A percentile compares a stretch with the other conserved stretches of the same genome.
These are phyloP conservation scores for Populus euphratica DNA, from an alignment of 345 rosid species.

Conservation along the genomic window DNA sequence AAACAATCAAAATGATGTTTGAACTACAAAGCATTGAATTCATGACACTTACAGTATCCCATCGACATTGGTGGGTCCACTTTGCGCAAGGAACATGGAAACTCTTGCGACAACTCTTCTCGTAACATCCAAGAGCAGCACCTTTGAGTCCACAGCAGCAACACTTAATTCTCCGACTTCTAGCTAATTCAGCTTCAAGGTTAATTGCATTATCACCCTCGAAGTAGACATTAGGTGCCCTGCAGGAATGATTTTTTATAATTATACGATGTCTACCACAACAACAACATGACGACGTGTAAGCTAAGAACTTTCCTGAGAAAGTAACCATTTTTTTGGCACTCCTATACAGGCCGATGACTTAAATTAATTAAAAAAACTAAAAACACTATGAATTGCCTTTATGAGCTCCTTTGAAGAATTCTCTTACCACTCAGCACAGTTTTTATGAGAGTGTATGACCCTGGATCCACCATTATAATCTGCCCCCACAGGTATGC, in stretches of 20 bases:
- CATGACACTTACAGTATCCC: slow-evolving; percentile 70
- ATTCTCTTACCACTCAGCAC: slow-evolving; percentile 76
- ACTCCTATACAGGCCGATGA: no score
- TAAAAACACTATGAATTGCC: no score
- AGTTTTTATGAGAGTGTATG: slow-evolving; percentile 72
- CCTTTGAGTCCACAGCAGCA: slow-evolving; percentile 83
- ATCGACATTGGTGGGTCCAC: slow-evolving; percentile 61
- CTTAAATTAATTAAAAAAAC: no score
- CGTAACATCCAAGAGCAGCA: slow-evolving; percentile 94
- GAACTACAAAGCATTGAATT: neutral
- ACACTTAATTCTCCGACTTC: slow-evolving; percentile 75
- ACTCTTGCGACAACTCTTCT: slow-evolving; percentile 63
- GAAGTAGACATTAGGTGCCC: slow-evolving; percentile 94
- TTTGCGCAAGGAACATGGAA: slow-evolving; percentile 80
- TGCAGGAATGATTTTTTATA: slow-evolving; percentile 21
- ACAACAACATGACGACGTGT: neutral
- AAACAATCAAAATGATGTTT: neutral
- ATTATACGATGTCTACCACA: neutral
- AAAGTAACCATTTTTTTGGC: no score
- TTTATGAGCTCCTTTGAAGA: neutral
- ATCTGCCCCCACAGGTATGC: slow-evolving; percentile 60
- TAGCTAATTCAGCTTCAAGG: slow-evolving; percentile 78
- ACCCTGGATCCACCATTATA: slow-evolving; percentile 48
- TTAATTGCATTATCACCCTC: slow-evolving; percentile 61
- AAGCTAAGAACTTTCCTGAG: neutral